Percentiles rank a stretch among this genome's conserved stretches.
These are phyloP conservation scores for Pouteria glomerata DNA, from an alignment of 148 eudicot species.

Conservation along the genomic window DNA sequence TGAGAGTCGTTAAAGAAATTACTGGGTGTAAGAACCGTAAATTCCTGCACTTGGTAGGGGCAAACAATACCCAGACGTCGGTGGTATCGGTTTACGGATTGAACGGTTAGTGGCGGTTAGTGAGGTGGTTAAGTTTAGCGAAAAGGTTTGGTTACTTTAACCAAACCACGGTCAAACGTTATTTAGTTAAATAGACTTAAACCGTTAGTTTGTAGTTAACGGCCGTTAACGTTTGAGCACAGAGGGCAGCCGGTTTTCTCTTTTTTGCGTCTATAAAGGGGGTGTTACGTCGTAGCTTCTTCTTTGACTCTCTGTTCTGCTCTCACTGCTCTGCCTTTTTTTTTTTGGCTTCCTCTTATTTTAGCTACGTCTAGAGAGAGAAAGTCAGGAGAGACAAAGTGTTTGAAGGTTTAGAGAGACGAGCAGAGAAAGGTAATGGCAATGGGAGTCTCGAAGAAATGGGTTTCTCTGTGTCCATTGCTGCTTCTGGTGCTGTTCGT, in stretches of 20 bases:
- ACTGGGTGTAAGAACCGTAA: not conserved
- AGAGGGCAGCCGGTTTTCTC: no score
- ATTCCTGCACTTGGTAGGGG: not conserved
- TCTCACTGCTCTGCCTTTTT: not conserved
- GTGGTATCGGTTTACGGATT: no score
- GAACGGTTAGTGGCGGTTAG: slow-evolving; percentile 28
- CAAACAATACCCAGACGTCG: not conserved
- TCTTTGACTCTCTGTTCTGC: slow-evolving; percentile 1
- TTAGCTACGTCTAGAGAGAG: not conserved
- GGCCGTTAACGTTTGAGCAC: slow-evolving; percentile 11
- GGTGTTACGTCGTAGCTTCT: not conserved
- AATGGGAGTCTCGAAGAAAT: slow-evolving; percentile 21
- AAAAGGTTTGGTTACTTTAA: not conserved
- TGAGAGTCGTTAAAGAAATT: not conserved
- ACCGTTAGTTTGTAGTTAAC: slow-evolving; percentile 9
- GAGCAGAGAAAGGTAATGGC: slow-evolving; percentile 4
- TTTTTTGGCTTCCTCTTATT: not conserved
- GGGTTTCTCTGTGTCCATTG: slow-evolving; percentile 17
- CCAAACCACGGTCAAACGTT: slow-evolving; percentile 13
- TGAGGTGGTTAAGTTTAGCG: slow-evolving; percentile 13
- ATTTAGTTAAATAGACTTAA: not conserved
- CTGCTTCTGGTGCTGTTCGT: slow-evolving; percentile 16
- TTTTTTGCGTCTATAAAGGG: slow-evolving; percentile 14
- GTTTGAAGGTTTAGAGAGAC: not conserved
- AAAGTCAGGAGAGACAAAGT: not conserved